Evolutionary conservation across 306 rosid species (phyloP).

Genomic region (Vicia villosa): DNA sequence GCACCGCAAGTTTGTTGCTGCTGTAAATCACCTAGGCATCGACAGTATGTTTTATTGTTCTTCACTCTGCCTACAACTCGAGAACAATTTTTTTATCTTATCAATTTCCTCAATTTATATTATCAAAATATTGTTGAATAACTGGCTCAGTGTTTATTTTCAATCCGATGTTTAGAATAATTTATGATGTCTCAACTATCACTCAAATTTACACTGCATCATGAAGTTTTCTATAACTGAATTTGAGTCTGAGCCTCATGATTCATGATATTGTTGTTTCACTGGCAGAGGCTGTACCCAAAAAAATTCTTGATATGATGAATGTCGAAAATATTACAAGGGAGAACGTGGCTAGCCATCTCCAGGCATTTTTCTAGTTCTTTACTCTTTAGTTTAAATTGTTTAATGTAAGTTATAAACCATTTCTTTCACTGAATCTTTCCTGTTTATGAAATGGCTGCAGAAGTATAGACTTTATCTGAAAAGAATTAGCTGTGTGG

Average conservation of each 20-base stretch:
- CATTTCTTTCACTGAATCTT: constrained; percentile 28
- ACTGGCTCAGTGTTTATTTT: neutral
- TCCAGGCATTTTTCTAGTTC: constrained; percentile 63
- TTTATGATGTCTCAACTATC: constrained; percentile 10
- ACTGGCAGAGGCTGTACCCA: constrained; percentile 93
- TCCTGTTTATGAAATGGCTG: constrained; percentile 38
- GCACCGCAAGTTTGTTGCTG: constrained; percentile 90
- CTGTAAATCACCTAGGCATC: constrained; percentile 90
- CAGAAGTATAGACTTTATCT: constrained; percentile 97
- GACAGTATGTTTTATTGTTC: constrained; percentile 66
- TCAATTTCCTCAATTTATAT: neutral
- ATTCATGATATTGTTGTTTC: constrained; percentile 36
- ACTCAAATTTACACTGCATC: constrained; percentile 2
- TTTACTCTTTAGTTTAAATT: constrained; percentile 17
- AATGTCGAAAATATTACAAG: constrained; percentile 91
- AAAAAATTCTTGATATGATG: constrained; percentile 93
- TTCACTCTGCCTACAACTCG: constrained; percentile 27
- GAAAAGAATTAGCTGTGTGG: constrained; percentile 79
- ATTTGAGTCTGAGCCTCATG: constrained; percentile 5
- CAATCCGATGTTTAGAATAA: constrained; percentile 9
- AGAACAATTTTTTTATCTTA: constrained; percentile 19
- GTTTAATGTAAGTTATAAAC: constrained; percentile 24
- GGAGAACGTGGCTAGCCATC: constrained; percentile 99
- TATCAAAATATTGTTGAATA: neutral
- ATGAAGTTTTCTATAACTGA: constrained; percentile 26